Evolutionary conservation across 208 protist species (phyloP).

Genomic region (Trichomonas vaginalis): DNA sequence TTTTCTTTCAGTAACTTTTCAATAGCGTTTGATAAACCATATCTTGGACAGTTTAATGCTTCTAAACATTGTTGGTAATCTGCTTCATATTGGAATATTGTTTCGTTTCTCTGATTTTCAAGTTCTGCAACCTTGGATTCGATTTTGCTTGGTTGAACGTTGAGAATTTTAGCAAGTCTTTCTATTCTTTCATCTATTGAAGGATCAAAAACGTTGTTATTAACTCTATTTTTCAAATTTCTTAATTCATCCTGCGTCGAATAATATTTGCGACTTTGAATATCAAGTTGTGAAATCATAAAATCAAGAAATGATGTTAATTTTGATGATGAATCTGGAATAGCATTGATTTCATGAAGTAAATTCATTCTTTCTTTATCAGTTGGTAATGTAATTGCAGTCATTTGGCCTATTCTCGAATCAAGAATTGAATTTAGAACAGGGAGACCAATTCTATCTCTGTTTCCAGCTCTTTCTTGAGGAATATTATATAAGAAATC

Average conservation of each 20-base stretch:
- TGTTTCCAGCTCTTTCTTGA: not conserved
- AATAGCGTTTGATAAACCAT: not conserved
- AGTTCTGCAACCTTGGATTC: not conserved
- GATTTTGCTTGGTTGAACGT: not conserved
- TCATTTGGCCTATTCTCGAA: not conserved
- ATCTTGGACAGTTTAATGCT: not conserved
- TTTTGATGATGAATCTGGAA: not conserved
- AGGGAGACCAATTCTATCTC: not conserved
- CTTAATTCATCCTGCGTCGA: not conserved
- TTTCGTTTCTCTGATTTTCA: not conserved
- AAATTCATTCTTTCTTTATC: not conserved
- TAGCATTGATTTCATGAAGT: not conserved
- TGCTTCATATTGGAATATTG: not conserved
- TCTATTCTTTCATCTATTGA: not conserved
- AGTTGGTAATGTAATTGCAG: not conserved
- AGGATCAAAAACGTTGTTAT: not conserved
- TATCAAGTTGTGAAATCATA: not conserved
- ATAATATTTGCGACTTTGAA: not conserved
- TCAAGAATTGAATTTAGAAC: not conserved
- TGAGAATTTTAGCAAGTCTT: not conserved
- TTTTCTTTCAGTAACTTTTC: not conserved
- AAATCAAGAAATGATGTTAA: not conserved
- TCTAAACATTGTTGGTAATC: not conserved
- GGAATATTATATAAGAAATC: not conserved
- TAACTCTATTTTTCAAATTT: not conserved